Evolutionary conservation across 2,329 filamentous ascomycete genomes (phyloP).

Genomic region (Endoconidiophora laricicola): DNA sequence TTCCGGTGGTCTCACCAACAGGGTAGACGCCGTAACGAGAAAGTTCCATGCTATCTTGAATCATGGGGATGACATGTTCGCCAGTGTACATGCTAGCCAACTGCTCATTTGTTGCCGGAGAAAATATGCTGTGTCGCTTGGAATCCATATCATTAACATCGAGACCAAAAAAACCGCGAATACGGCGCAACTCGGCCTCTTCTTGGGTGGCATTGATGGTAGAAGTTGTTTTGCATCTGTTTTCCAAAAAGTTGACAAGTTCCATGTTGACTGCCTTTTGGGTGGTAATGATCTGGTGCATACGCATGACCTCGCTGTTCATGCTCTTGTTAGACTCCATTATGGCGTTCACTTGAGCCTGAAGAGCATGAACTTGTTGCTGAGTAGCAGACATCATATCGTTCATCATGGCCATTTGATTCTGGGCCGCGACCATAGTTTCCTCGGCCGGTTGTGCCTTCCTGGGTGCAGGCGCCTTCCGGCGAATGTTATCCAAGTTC

Average conservation of each 20-base stretch:
- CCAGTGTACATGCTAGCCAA: conserved; percentile 9
- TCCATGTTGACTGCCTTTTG: conserved; percentile 34
- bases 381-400: conserved; percentile 9
- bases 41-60: conserved; percentile 40
- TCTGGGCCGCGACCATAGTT: conserved; percentile 71
- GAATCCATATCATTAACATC: conserved; percentile 2
- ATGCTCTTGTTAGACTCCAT: conserved; percentile 44
- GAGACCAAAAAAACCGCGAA: conserved; percentile 22
- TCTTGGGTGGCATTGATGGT: conserved; percentile 10
- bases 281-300: conserved; percentile 42
- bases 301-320: conserved; percentile 41
- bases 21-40: conserved; percentile 63
- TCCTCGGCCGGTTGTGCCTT: conserved; percentile 55
- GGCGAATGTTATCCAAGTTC: conserved; percentile 85
- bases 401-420: conserved; percentile 22
- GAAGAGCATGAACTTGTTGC: conserved; percentile 41
- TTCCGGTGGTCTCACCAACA: conserved; percentile 76
- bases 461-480: conserved; percentile 82
- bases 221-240: conserved; percentile 9
- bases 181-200: conserved; percentile 30
- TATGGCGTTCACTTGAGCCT: conserved; percentile 71
- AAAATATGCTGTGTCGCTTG: conserved; percentile 10
- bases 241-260: conserved; percentile 34
- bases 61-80: conserved; percentile 23
- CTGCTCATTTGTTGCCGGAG: conserved; percentile 7